Percentiles rank a stretch among this genome's conserved stretches.
Evolutionary conservation across 441 rosid species (phyloP).

Genomic region (Hura crepitans): DNA sequence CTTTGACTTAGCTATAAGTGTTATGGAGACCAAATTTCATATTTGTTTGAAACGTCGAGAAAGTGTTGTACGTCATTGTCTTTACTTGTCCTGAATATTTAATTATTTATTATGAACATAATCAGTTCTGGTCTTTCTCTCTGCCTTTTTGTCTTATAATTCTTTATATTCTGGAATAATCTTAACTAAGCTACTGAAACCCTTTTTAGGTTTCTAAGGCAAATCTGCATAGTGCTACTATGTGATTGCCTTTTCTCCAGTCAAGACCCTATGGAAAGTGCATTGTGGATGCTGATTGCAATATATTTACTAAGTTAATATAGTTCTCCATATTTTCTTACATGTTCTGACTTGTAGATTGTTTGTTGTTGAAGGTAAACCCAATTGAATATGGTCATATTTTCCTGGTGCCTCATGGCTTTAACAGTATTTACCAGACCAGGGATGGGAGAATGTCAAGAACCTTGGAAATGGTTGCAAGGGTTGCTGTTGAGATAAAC

Average conservation of each 20-base stretch:
- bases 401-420: slow-evolving; percentile 34
- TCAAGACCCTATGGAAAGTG: neutral
- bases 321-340: neutral
- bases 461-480: slow-evolving; percentile 30
- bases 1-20: slow-evolving; percentile 5
- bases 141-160: neutral
- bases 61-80: slow-evolving; percentile 1
- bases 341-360: neutral
- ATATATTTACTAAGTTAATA: neutral
- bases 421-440: slow-evolving; percentile 20
- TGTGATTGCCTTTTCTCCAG: neutral
- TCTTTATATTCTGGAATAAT: neutral
- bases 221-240: neutral
- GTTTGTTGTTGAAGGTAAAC: slow-evolving; percentile 30
- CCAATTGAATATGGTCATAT: slow-evolving; percentile 43
- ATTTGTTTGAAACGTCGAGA: slow-evolving; percentile 5
- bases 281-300: neutral
- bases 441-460: slow-evolving; percentile 27
- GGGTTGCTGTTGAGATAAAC: slow-evolving; percentile 37
- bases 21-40: neutral
- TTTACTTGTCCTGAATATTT: neutral
- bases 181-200: neutral
- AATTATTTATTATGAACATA: neutral
- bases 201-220: neutral
- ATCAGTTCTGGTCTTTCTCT: neutral